Evolutionary conservation across 371 early-diverging fungal species (phyloP).

Genomic region (Mortierella sp.): DNA sequence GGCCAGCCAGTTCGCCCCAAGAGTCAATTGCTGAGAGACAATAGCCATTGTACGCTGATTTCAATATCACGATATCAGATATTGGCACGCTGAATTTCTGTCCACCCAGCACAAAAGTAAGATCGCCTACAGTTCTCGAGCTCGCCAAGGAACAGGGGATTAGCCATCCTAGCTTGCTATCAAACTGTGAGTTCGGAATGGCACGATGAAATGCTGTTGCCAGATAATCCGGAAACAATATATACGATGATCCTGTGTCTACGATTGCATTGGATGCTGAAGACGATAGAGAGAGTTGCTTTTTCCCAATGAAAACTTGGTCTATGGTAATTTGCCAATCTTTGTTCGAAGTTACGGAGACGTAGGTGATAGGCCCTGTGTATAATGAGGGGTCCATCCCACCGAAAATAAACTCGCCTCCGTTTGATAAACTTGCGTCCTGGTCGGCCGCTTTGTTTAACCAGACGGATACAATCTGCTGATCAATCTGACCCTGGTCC

Average conservation of each 20-base stretch:
- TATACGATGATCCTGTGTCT: slow-evolving; percentile 54
- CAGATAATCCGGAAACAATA: slow-evolving; percentile 48
- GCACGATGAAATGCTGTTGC: slow-evolving; percentile 44
- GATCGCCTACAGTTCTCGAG: slow-evolving; percentile 34
- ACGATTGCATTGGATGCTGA: slow-evolving; percentile 41
- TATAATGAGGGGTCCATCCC: slow-evolving; percentile 37
- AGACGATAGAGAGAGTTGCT: slow-evolving; percentile 14
- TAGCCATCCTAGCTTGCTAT: slow-evolving; percentile 44
- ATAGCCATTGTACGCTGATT: slow-evolving; percentile 35
- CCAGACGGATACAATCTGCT: slow-evolving; percentile 46
- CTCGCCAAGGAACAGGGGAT: slow-evolving; percentile 41
- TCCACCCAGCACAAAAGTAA: slow-evolving; percentile 40
- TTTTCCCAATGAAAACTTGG: slow-evolving; percentile 40
- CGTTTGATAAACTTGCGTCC: slow-evolving; percentile 30
- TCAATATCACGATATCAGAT: slow-evolving; percentile 52
- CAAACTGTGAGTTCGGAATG: slow-evolving; percentile 46
- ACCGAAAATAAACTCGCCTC: slow-evolving; percentile 51
- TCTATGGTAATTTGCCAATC: slow-evolving; percentile 46
- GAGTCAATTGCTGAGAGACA: slow-evolving; percentile 48
- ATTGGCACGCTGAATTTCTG: slow-evolving; percentile 34
- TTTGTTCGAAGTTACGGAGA: slow-evolving; percentile 36
- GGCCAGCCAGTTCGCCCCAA: slow-evolving; percentile 44
- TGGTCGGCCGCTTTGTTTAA: slow-evolving; percentile 47
- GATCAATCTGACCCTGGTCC: slow-evolving; percentile 34
- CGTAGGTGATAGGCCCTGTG: slow-evolving; percentile 37